A percentile compares a stretch with the other conserved stretches of the same genome.
These are phyloP conservation scores for Theobroma cacao DNA, from an alignment of 345 rosid species.

Conservation along the genomic window DNA sequence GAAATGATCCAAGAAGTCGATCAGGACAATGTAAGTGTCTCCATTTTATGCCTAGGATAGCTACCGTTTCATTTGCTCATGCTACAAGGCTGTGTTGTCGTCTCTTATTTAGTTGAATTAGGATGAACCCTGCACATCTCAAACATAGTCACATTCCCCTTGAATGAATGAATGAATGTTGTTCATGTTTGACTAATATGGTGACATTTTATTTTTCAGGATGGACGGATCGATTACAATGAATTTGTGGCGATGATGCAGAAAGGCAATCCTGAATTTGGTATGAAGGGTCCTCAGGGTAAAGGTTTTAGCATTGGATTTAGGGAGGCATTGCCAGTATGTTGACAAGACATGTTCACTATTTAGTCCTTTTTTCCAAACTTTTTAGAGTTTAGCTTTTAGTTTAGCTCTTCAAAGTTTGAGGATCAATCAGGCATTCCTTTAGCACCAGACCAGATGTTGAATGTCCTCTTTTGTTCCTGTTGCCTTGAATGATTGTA, in stretches of 20 bases:
- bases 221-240: constrained; percentile 63
- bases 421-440: neutral
- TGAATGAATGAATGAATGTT: no score
- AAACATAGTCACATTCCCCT: neutral
- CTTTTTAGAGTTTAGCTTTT: constrained; percentile 4
- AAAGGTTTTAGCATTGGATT: constrained; percentile 30
- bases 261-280: constrained; percentile 35
- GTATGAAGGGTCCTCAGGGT: constrained; percentile 24
- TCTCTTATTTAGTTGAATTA: neutral
- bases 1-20: constrained; percentile 63
- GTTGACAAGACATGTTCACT: constrained; percentile 27
- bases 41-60: neutral
- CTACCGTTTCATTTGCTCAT: neutral
- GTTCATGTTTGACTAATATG: neutral
- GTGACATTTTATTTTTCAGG: constrained; percentile 31
- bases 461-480: neutral
- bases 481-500: neutral
- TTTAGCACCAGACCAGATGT: neutral
- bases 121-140: no score
- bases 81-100: no score
- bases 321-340: constrained; percentile 40
- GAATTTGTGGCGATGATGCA: constrained; percentile 79
- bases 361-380: neutral
- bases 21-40: constrained; percentile 64
- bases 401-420: constrained; percentile 17